Conservation (phyloP, 176 grass and related monocot genomes). For the Oryza brachyantha region DNA sequence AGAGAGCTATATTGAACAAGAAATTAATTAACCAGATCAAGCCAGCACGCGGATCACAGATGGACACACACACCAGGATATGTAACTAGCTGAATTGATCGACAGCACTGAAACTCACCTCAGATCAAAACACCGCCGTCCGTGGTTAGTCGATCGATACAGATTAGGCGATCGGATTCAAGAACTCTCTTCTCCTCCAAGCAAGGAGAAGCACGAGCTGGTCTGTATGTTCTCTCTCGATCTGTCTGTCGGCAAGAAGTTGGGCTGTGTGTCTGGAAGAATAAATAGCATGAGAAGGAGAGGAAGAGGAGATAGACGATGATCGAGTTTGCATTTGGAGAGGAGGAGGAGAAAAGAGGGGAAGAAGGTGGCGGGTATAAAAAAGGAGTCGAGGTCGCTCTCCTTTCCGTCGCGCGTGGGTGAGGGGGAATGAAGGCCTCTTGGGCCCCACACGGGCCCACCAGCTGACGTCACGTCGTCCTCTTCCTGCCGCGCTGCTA, state of each 20-base stretch:
- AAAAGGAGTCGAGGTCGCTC: constrained; percentile 40
- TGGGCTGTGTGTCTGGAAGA: constrained; percentile 13
- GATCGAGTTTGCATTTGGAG: neutral
- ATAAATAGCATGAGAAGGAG: constrained; percentile 27
- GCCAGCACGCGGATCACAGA: neutral
- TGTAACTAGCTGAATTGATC: neutral
- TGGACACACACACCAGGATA: neutral
- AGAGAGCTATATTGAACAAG: neutral
- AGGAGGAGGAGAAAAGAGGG: constrained; percentile 31
- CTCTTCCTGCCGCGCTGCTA: constrained; percentile 16
- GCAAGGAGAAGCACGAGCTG: neutral
- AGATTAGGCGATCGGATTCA: neutral
- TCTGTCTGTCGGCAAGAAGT: constrained; percentile 10
- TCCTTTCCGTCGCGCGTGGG: constrained; percentile 64
- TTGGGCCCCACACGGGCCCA: constrained; percentile 1
- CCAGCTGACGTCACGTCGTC: constrained; percentile 31
- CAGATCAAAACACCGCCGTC: constrained; percentile 1
- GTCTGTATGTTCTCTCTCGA: neutral
- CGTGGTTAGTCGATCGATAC: neutral
- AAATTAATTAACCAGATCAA: constrained; percentile 10
- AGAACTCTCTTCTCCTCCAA: constrained; percentile 3
- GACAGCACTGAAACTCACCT: constrained; percentile 43
- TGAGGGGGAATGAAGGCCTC: constrained; percentile 44
- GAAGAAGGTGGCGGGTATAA: constrained; percentile 51
- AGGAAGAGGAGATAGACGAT: neutral